Evolutionary conservation across 139 green algal species (phyloP), one percentile per base, ranked within the genome.

Genomic region (Ettlia oleoabundans): DNA sequence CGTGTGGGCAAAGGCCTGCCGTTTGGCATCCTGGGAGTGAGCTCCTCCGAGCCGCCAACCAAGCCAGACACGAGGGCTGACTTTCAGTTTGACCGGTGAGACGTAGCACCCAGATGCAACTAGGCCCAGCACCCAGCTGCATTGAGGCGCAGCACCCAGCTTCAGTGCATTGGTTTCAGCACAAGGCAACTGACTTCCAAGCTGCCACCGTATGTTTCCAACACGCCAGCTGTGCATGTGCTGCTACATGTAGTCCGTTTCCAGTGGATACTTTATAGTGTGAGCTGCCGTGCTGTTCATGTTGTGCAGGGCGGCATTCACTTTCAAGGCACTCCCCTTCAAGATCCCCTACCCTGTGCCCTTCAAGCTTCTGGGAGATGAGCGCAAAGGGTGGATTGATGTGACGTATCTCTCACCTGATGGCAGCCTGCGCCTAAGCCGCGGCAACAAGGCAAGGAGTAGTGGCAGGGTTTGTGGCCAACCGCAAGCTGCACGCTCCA

Each of bases 281-380:
- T n/a, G n/a, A n/a, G n/a, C n/a, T 9, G 5, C 15, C 55, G 55
- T n/a, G 55, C 15, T n/a, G 18, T n/a, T 28, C 21, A 5, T 28
- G 18, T 9, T 65, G 55, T 65, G 67, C 58, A 83, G 70, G 2
- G 94, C 93, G 2, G 94, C 92, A 1, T 99, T 99, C 86, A 81
- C 94, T n/a, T 93, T 98, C 81, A 89, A 89, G 1, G 85, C 87
- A 22, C 86, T 98, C 41, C 93, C 94, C 22, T 97, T 98, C 86
- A 93, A 90, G 42, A 87, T 98, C 2, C 96, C 97, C 7, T 99
- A 99, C 86, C 96, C 96, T 8, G 97, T 99, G 53, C 97, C 97
- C 9, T 99, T 99, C 87, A 84, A 88, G 33, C 82, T 98, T 18
- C 88, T 99, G 43, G 95, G 94, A 0, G 94, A 99, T 82, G 96